Base-by-base conservation (phyloP, 2,329 filamentous ascomycete species). In the Fusarium circinatum region DNA sequence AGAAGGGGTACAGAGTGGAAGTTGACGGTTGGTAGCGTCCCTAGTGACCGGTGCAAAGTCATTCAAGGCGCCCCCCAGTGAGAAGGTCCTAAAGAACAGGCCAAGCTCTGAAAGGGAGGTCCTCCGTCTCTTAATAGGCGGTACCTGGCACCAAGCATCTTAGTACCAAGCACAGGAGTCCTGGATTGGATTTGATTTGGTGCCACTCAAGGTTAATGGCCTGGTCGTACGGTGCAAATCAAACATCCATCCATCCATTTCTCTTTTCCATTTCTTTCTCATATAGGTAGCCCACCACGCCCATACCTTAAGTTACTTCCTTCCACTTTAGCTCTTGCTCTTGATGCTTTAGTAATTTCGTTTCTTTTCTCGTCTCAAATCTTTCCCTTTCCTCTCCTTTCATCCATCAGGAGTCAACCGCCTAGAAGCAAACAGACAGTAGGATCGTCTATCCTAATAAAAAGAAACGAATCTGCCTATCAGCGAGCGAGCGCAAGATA, bases 191-290 rank as follows among this genome's bases (percentile, higher is more conserved):
- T 65, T 65, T 32, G 60, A 62, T 65, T 38, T 42, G 73, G 64
- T 72, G 52, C 74, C 52, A 66, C 61, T 61, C 68, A 72, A 76
- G 69, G 66, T 75, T 65, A 51, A 75, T 64, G 62, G 61, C 73
- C 73, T 65, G 68, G 76, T 78, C 74, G 73, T 78, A 78, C 68
- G 76, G 76, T 78, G 65, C 75, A 78, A 77, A 77, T 78, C 65
- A 78, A 77, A 65, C 69, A 68, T 63, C 56, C 60, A 55, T 39
- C 45, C 42, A 68, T 61, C 55, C 55, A 61, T 58, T 47, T 58
- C 41, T 32, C 26, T 38, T 36, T 58, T 45, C 51, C 56, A 70
- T 52, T 58, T 49, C 55, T 51, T 69, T 69, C 60, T 59, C 75
- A 76, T 78, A 78, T 78, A 24, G 24, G 24, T 24, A 76, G 74